Percentiles rank a stretch among this genome's conserved stretches.
Conservation (phyloP, 2,329 filamentous ascomycete genomes). For the Nigrograna mackinnonii region DNA sequence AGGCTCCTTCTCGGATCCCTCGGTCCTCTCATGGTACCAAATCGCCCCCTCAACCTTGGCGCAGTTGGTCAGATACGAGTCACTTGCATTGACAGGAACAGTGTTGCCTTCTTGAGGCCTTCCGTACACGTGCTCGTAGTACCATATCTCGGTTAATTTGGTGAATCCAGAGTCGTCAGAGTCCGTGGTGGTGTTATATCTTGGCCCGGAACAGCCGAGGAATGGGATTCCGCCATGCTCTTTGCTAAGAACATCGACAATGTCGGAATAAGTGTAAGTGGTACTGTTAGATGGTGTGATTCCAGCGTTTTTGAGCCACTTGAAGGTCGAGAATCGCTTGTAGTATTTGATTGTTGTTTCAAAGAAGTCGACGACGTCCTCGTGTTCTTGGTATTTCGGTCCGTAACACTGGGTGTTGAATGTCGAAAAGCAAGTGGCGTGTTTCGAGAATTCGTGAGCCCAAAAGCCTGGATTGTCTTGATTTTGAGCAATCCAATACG, state of each 20-base stretch:
- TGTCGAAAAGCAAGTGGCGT: constrained; percentile 68
- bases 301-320: constrained; percentile 58
- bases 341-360: constrained; percentile 63
- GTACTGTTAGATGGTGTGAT: constrained; percentile 65
- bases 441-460: constrained; percentile 71
- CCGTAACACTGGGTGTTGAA: constrained; percentile 70
- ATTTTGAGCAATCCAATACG: constrained; percentile 64
- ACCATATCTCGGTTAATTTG: constrained; percentile 66
- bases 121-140: constrained; percentile 64
- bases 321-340: constrained; percentile 61
- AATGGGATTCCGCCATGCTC: constrained; percentile 61
- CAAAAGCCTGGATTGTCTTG: constrained; percentile 64
- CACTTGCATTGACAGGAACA: constrained; percentile 53
- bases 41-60: constrained; percentile 58
- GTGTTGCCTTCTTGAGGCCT: constrained; percentile 57
- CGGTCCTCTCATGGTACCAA: constrained; percentile 57
- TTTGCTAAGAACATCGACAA: constrained; percentile 55
- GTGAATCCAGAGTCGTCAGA: constrained; percentile 61
- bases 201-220: constrained; percentile 63
- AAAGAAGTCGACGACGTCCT: constrained; percentile 67
- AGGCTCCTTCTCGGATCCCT: constrained; percentile 39
- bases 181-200: constrained; percentile 63
- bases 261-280: constrained; percentile 55
- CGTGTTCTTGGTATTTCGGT: constrained; percentile 57
- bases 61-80: constrained; percentile 56